Percentiles rank a stretch among this genome's conserved stretches.
These are phyloP conservation scores for Candida caryicola DNA, from an alignment of 805 yeast genomes.

Conservation along the genomic window DNA sequence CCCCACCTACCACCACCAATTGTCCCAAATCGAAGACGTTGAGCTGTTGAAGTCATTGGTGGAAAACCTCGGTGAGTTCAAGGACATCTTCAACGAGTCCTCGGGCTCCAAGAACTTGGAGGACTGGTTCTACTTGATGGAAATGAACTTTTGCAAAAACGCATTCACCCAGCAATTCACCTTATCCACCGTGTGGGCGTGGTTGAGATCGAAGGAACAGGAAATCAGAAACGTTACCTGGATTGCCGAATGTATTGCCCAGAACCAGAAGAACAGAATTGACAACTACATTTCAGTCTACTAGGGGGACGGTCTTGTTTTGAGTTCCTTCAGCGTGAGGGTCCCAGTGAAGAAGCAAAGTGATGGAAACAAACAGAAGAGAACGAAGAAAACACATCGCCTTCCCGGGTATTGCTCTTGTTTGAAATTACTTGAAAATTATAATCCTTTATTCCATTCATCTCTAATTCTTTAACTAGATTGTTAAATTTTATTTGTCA, in stretches of 20 bases:
- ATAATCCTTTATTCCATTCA: neutral
- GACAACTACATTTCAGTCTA: conserved; percentile 87
- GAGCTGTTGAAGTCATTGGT: conserved; percentile 74
- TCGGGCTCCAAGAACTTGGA: conserved; percentile 57
- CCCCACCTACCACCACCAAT: conserved; percentile 61
- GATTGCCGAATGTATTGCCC: conserved; percentile 99
- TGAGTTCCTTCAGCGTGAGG: too few relatives aligned
- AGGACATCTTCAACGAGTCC: conserved; percentile 47
- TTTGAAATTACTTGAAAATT: too few relatives aligned
- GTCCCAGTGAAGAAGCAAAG: too few relatives aligned
- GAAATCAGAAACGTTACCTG: conserved; percentile 97
- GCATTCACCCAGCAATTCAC: conserved; percentile 97
- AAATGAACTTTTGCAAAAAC: conserved; percentile 87
- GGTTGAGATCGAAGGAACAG: conserved; percentile 94
- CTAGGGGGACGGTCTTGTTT: too few relatives aligned
- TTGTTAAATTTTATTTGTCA: neutral
- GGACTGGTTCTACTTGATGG: conserved; percentile 89
- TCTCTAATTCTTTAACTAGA: neutral
- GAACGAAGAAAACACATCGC: neutral
- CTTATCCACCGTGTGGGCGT: conserved; percentile 88
- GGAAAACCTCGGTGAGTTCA: conserved; percentile 63
- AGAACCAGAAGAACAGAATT: conserved; percentile 92
- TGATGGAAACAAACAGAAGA: too few relatives aligned
- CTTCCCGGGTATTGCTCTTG: too few relatives aligned
- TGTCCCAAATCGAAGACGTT: conserved; percentile 77